These are phyloP conservation scores for Odontarrhena argentea DNA, from an alignment of 345 rosid genomes.

Conservation along the genomic window DNA sequence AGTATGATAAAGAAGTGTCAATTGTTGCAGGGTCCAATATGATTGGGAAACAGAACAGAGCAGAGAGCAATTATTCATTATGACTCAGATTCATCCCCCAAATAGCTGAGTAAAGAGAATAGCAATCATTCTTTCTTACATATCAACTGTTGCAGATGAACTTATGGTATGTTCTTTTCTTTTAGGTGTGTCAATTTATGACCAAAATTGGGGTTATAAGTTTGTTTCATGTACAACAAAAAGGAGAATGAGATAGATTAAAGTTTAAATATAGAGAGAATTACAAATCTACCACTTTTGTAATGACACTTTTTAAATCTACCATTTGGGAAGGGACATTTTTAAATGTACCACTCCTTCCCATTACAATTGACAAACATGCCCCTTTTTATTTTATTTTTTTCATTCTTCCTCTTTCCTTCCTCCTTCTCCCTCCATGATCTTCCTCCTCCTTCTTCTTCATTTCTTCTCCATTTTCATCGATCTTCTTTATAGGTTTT, in stretches of 20 bases:
- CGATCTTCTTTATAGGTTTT: too few relatives aligned
- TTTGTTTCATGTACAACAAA: slow-evolving; percentile 5
- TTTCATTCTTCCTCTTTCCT: too few relatives aligned
- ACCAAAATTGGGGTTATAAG: not conserved
- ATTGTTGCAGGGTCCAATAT: slow-evolving; percentile 37
- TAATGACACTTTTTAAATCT: too few relatives aligned
- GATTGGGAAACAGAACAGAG: slow-evolving; percentile 37
- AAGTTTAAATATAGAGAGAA: slow-evolving; percentile 2
- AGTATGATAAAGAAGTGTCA: slow-evolving; percentile 30
- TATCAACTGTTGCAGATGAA: slow-evolving; percentile 14
- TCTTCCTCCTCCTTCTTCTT: too few relatives aligned
- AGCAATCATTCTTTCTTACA: slow-evolving; percentile 36
- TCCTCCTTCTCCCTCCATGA: too few relatives aligned
- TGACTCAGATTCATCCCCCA: slow-evolving; percentile 39
- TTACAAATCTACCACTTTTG: too few relatives aligned
- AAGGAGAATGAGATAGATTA: not conserved
- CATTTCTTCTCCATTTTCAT: too few relatives aligned
- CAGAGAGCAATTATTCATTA: slow-evolving; percentile 29
- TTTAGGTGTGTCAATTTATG: not conserved
- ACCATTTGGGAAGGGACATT: too few relatives aligned
- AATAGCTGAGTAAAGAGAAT: slow-evolving; percentile 15
- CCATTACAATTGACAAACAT: too few relatives aligned
- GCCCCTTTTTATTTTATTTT: too few relatives aligned
- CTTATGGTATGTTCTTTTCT: slow-evolving; percentile 11
- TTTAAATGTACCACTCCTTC: too few relatives aligned